A percentile compares a stretch with the other conserved stretches of the same genome.
Conservation (phyloP, 129 eudicot genomes). For the Ambrosia trifida region DNA sequence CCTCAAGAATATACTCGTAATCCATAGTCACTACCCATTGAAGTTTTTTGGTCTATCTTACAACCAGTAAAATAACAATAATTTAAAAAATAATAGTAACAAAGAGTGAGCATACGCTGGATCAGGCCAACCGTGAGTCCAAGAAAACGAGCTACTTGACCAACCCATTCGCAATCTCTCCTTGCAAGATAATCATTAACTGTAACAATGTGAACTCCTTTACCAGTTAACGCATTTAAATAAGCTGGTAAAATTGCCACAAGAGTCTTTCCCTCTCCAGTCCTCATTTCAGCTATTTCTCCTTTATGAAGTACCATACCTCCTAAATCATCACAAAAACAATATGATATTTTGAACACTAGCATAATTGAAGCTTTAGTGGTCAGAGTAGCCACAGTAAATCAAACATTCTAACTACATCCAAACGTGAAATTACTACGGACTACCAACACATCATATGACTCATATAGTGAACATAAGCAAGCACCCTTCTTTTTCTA, state of each 20-base stretch:
- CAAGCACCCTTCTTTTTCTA: neutral
- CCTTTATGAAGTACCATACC: slow-evolving; percentile 99
- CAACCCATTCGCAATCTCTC: slow-evolving; percentile 99
- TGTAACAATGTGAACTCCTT: slow-evolving; percentile 95
- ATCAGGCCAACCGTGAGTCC: slow-evolving; percentile 97
- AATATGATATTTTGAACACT: neutral
- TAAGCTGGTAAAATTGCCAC: slow-evolving; percentile 97
- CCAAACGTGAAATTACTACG: neutral
- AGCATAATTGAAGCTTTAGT: slow-evolving; percentile 12
- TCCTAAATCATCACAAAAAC: slow-evolving; percentile 44
- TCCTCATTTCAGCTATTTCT: slow-evolving; percentile 99
- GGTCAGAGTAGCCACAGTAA: neutral
- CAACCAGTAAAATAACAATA: neutral
- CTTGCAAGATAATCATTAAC: slow-evolving; percentile 98
- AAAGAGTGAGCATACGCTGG: slow-evolving; percentile 68
- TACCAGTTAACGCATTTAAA: slow-evolving; percentile 84
- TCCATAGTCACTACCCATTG: neutral
- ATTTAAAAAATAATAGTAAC: slow-evolving; percentile 1
- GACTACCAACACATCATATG: neutral
- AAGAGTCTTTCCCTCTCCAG: slow-evolving; percentile 98
- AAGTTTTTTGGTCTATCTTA: slow-evolving; percentile 6
- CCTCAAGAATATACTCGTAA: neutral
- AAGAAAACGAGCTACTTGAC: slow-evolving; percentile 99
- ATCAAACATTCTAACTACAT: slow-evolving; percentile 17
- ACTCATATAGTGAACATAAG: neutral